Evolutionary conservation across 2,329 filamentous ascomycete species (phyloP).

Genomic region (Claviceps sp.): DNA sequence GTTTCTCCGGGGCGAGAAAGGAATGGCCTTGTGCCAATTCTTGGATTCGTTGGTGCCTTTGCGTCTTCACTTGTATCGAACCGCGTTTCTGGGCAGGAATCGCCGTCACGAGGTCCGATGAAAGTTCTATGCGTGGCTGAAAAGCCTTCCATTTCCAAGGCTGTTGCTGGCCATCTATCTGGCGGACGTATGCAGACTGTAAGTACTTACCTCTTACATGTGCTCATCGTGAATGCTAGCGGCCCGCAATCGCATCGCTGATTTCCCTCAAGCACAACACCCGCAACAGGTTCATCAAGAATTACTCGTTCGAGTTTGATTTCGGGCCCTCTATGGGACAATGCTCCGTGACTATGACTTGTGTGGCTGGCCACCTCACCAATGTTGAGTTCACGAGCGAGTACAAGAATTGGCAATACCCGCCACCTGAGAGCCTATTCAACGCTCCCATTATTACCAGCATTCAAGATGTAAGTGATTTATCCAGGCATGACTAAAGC

Average conservation of each 20-base stretch:
- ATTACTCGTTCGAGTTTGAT: constrained; percentile 83
- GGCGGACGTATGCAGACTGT: constrained; percentile 62
- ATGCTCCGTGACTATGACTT: constrained; percentile 86
- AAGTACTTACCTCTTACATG: constrained; percentile 17
- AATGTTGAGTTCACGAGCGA: constrained; percentile 60
- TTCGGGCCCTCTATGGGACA: constrained; percentile 70
- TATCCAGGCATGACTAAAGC: neutral
- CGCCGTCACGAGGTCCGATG: constrained; percentile 18
- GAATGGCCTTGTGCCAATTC: neutral
- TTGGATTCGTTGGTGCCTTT: neutral
- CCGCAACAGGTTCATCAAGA: constrained; percentile 71
- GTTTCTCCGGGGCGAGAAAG: neutral
- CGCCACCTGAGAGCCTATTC: constrained; percentile 68
- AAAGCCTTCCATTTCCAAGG: constrained; percentile 89
- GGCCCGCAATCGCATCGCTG: constrained; percentile 6
- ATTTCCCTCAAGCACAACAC: constrained; percentile 45
- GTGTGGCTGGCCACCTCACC: constrained; percentile 79
- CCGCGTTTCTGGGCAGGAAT: neutral
- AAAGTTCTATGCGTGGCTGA: constrained; percentile 43
- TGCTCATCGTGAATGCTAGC: neutral
- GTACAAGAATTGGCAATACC: constrained; percentile 70
- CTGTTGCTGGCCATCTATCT: constrained; percentile 78
- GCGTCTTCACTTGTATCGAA: neutral
- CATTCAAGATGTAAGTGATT: constrained; percentile 46
- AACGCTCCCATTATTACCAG: constrained; percentile 59